A percentile compares a stretch with the other conserved stretches of the same genome.
These are phyloP conservation scores for Baorangia bicolor DNA, from an alignment of 768 basidiomycete species.

Conservation along the genomic window DNA sequence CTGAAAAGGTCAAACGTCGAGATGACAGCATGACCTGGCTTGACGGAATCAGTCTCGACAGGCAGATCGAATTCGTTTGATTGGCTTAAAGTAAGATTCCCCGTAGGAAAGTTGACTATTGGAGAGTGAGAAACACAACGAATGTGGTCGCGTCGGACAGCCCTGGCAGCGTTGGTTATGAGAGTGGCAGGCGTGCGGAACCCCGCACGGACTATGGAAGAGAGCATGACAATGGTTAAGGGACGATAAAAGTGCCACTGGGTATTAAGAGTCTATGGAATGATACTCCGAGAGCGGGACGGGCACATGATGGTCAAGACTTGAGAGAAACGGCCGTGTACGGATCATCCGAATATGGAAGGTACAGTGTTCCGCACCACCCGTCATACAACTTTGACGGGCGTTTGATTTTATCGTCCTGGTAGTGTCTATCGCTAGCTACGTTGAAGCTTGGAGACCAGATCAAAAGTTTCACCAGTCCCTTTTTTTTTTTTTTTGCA, in stretches of 20 bases:
- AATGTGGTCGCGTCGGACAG: background rate
- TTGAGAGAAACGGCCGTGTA: too few relatives aligned
- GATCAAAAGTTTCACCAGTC: background rate
- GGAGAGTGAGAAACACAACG: conserved; percentile 20
- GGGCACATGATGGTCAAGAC: background rate
- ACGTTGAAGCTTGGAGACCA: background rate
- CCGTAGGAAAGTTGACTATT: background rate
- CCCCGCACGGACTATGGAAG: background rate
- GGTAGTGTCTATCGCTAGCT: too few relatives aligned
- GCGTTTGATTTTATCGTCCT: too few relatives aligned
- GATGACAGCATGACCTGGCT: conserved; percentile 84
- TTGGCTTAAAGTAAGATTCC: background rate
- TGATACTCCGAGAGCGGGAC: background rate
- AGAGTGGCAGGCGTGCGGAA: conserved; percentile 4
- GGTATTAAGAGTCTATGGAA: background rate
- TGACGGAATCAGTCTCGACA: conserved; percentile 18
- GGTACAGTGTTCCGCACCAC: background rate
- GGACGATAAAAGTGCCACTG: background rate
- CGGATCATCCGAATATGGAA: conserved; percentile 6
- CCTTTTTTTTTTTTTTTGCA: background rate
- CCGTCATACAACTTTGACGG: too few relatives aligned
- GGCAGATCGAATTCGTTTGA: conserved; percentile 2
- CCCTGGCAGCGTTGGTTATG: background rate
- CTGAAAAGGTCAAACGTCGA: conserved; percentile 92
- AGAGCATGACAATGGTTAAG: conserved; percentile 3